A percentile compares a stretch with the other conserved stretches of the same genome.
These are phyloP conservation scores for Clavariopsis aquatica DNA, from an alignment of 495 filamentous ascomycete genomes.

Conservation along the genomic window DNA sequence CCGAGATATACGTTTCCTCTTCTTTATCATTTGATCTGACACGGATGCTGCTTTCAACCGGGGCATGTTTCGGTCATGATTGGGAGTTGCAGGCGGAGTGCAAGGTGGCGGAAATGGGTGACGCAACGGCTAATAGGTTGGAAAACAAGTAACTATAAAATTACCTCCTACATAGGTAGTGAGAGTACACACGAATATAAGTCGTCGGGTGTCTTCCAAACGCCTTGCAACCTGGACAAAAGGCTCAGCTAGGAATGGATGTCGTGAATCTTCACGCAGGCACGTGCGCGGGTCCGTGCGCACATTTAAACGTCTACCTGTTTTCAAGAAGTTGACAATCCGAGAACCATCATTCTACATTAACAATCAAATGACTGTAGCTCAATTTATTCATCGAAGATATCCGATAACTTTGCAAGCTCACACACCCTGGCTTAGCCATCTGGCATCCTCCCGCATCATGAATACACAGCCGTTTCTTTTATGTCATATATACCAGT, in stretches of 20 bases:
- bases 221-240: not conserved
- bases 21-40: slow-evolving; percentile 55
- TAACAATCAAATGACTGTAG: not conserved
- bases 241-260: not conserved
- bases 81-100: too few species aligned
- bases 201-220: too few species aligned
- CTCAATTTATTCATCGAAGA: too few species aligned
- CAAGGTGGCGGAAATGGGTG: not conserved
- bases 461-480: too few species aligned
- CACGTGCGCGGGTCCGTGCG: not conserved
- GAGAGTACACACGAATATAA: too few species aligned
- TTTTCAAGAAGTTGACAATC: not conserved
- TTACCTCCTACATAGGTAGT: too few species aligned
- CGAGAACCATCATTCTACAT: too few species aligned
- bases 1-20: slow-evolving; percentile 55
- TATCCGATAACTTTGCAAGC: too few species aligned
- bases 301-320: not conserved
- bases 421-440: too few species aligned
- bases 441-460: too few species aligned
- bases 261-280: not conserved
- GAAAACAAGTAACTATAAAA: not conserved
- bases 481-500: too few species aligned
- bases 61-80: slow-evolving; percentile 48
- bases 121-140: not conserved
- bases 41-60: slow-evolving; percentile 58